Conservation (phyloP, 2,329 filamentous ascomycete species). For the Raffaelea arxii region DNA sequence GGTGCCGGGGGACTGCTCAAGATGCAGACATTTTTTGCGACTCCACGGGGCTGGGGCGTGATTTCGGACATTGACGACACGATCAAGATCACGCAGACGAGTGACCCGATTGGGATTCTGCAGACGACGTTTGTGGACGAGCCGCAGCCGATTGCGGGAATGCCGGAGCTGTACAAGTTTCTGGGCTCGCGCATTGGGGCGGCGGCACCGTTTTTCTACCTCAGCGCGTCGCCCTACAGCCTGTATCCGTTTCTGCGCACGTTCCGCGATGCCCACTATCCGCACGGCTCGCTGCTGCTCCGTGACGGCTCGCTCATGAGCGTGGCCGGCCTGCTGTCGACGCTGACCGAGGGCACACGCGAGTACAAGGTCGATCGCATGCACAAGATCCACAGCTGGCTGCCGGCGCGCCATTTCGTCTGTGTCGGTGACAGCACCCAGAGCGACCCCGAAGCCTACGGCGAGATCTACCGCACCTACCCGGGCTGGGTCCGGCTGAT, state of each 20-base stretch:
- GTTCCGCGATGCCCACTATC: constrained; percentile 65
- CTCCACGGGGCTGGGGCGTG: constrained; percentile 71
- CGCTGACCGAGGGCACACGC: constrained; percentile 70
- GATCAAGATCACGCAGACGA: constrained; percentile 82
- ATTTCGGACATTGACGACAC: constrained; percentile 92
- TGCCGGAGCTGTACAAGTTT: constrained; percentile 73
- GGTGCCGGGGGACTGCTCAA: constrained; percentile 45
- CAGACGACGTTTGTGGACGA: constrained; percentile 73
- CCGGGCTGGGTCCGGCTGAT: constrained; percentile 75
- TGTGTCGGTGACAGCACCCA: constrained; percentile 88
- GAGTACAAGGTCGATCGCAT: constrained; percentile 80
- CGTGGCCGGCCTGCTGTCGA: constrained; percentile 66
- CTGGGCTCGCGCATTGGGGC: constrained; percentile 44
- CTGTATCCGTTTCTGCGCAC: constrained; percentile 75
- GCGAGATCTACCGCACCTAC: constrained; percentile 58
- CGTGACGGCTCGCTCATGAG: constrained; percentile 83
- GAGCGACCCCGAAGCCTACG: constrained; percentile 83
- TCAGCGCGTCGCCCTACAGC: constrained; percentile 90
- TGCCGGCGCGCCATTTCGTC: constrained; percentile 71
- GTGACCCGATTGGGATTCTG: constrained; percentile 70
- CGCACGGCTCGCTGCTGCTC: constrained; percentile 70
- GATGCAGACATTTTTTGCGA: constrained; percentile 66
- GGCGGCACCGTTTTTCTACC: constrained; percentile 77
- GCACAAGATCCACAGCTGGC: constrained; percentile 65
- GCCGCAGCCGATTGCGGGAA: constrained; percentile 62